phyloP scores from a whole-genome alignment of 768 basidiomycete species.

The Dentipellis sp. region DNA sequence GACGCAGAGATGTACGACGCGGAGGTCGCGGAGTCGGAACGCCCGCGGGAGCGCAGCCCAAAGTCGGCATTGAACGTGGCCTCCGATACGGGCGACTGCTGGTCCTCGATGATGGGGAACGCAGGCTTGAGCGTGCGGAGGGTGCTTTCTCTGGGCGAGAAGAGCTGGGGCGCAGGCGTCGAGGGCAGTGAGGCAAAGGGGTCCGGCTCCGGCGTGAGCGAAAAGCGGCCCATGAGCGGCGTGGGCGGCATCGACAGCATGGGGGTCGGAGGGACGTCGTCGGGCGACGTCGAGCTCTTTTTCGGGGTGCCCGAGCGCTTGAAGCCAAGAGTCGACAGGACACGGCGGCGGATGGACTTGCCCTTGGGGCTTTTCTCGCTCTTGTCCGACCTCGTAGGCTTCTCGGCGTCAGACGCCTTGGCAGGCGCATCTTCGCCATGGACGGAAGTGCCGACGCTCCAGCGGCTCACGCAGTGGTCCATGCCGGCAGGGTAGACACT shows the following conservation, averaged over 20 bases:
- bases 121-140: background rate
- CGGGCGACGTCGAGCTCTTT: slow-evolving; percentile 1
- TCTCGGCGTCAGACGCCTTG: slow-evolving; percentile 6
- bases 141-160: background rate
- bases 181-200: background rate
- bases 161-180: background rate
- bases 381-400: background rate
- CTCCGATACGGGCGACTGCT: background rate
- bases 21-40: background rate
- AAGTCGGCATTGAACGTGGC: background rate
- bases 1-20: background rate
- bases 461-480: slow-evolving; percentile 13
- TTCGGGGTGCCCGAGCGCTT: background rate
- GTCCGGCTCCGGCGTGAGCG: background rate
- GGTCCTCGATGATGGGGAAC: background rate
- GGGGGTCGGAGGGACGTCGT: background rate
- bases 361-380: slow-evolving; percentile 2
- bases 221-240: background rate
- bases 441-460: slow-evolving; percentile 11
- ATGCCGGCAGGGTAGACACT: background rate
- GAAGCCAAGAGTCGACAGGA: slow-evolving; percentile 14
- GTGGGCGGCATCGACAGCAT: background rate
- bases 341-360: slow-evolving; percentile 11
- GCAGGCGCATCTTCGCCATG: background rate
- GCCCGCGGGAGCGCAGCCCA: background rate